A percentile compares a stretch with the other conserved stretches of the same genome.
Evolutionary conservation across 116 monocot genomes (phyloP).

Genomic region (Cymodocea nodosa): DNA sequence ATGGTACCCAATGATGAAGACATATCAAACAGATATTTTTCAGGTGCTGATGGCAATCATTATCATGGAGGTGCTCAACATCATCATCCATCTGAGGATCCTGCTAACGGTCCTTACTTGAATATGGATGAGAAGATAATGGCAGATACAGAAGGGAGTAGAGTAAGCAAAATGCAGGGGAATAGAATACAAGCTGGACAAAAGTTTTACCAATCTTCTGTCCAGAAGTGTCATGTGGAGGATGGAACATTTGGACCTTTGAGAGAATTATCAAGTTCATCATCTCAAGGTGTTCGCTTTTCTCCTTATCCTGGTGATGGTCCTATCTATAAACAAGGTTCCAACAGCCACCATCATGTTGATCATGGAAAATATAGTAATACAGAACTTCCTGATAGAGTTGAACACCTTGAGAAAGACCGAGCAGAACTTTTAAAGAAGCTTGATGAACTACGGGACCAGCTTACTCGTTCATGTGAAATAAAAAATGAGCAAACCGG

Average conservation of each 20-base stretch:
- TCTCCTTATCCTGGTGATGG: constrained; percentile 37
- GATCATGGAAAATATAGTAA: constrained; percentile 12
- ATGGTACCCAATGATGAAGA: constrained; percentile 9
- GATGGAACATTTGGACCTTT: neutral
- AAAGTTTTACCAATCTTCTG: constrained; percentile 7
- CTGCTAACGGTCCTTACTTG: neutral
- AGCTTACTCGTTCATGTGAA: constrained; percentile 57
- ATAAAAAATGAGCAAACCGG: constrained; percentile 23
- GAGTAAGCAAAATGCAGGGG: constrained; percentile 14
- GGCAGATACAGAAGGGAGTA: constrained; percentile 5
- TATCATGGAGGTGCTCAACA: neutral
- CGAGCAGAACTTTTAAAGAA: constrained; percentile 53
- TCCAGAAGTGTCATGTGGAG: constrained; percentile 12
- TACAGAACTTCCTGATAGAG: constrained; percentile 13
- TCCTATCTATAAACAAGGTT: constrained; percentile 21
- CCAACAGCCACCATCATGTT: neutral
- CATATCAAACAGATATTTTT: constrained; percentile 6
- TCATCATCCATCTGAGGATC: constrained; percentile 15
- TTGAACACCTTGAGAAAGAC: constrained; percentile 44
- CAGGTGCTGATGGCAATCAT: neutral
- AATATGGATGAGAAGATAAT: constrained; percentile 12
- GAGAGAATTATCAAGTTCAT: neutral
- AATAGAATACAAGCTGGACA: neutral
- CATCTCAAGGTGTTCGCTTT: constrained; percentile 1
- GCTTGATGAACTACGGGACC: constrained; percentile 78